Evolutionary conservation across 2,329 filamentous ascomycete species (phyloP).

Genomic region (Hirsutella rhossiliensis): DNA sequence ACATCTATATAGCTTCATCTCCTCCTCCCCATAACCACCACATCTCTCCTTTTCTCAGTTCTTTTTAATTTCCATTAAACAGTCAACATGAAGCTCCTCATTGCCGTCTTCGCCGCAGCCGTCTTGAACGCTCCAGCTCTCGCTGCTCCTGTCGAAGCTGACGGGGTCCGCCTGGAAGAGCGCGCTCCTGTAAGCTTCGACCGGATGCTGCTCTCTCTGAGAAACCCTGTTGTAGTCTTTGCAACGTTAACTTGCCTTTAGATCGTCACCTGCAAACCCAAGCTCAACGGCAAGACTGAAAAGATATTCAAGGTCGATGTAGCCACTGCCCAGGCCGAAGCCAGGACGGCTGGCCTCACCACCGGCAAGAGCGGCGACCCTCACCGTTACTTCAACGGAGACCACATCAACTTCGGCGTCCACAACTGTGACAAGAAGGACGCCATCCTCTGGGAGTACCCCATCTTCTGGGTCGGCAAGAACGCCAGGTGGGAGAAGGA

Average conservation of each 20-base stretch:
- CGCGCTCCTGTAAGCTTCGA: neutral
- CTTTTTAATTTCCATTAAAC: no score
- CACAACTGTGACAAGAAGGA: conserved; percentile 1
- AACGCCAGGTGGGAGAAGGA: conserved; percentile 2
- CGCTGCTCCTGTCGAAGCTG: neutral
- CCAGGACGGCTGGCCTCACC: conserved; percentile 1
- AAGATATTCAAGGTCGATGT: conserved; percentile 1
- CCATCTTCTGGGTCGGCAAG: conserved; percentile 2
- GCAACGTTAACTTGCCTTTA: neutral
- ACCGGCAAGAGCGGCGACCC: conserved; percentile 5
- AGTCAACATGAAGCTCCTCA: conserved; percentile 3
- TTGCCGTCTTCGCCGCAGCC: neutral
- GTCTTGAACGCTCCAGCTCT: neutral
- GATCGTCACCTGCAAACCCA: conserved; percentile 1
- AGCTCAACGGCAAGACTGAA: neutral
- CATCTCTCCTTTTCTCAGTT: no score
- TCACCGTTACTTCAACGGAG: conserved; percentile 2
- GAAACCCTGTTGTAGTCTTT: neutral
- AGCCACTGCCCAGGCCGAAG: neutral
- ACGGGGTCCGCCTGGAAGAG: neutral
- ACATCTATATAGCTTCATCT: no score
- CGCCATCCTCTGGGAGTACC: conserved; percentile 2
- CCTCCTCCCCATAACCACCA: no score
- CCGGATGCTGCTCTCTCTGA: no score
- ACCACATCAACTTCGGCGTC: neutral